Percentiles rank a stretch among this genome's conserved stretches.
Conservation (phyloP, 2,329 filamentous ascomycete species). For the Diaporthe helianthi region DNA sequence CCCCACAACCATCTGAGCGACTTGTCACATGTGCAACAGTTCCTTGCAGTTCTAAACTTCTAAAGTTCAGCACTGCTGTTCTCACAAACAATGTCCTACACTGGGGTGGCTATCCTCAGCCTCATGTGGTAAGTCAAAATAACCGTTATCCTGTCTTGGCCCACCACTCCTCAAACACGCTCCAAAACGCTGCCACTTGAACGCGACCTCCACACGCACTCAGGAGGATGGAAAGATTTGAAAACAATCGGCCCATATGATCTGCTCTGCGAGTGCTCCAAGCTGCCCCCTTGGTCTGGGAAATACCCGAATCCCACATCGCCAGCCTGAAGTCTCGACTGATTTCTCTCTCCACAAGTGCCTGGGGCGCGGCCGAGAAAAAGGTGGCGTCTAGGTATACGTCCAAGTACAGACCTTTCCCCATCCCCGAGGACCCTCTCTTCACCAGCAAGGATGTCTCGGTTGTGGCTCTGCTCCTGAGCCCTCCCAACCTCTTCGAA, state of each 20-base stretch:
- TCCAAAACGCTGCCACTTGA: not conserved
- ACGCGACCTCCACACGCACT: too few relatives aligned
- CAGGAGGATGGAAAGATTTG: too few relatives aligned
- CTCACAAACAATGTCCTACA: conserved; percentile 1
- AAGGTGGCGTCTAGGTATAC: not conserved
- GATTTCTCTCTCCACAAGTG: not conserved
- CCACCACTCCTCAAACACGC: not conserved
- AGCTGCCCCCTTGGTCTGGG: not conserved
- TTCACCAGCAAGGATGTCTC: conserved; percentile 23
- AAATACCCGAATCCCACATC: not conserved
- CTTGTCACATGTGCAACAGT: not conserved
- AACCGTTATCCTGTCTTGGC: too few relatives aligned
- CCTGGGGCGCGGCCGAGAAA: not conserved
- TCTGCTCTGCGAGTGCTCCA: too few relatives aligned
- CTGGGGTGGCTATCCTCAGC: conserved; percentile 5
- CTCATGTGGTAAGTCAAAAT: conserved; percentile 21
- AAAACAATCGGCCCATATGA: too few relatives aligned
- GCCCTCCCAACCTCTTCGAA: conserved; percentile 13
- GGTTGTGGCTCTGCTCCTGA: not conserved
- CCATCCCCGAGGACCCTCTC: not conserved
- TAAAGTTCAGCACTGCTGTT: not conserved
- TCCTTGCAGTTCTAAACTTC: not conserved
- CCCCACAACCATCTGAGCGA: not conserved
- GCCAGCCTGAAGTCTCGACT: not conserved
- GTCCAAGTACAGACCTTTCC: conserved; percentile 10